Percentiles rank a stretch among this genome's conserved stretches.
These are phyloP conservation scores for Aristolochia fimbriata DNA, from an alignment of 164 flowering plant genomes.

Conservation along the genomic window DNA sequence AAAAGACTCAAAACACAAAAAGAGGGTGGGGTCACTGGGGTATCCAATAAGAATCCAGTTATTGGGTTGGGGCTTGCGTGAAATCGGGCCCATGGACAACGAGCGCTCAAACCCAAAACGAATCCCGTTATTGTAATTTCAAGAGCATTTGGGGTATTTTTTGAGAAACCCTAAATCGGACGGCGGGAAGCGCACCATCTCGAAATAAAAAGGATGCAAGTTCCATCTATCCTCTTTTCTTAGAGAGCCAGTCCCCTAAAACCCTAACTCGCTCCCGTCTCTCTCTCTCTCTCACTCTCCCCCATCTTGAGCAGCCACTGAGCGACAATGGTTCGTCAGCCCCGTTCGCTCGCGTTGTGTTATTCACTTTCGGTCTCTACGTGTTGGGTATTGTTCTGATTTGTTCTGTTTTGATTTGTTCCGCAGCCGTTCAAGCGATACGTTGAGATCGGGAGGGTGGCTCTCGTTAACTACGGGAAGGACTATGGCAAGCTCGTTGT, in stretches of 20 bases:
- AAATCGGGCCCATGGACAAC: no score
- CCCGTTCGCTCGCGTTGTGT: neutral
- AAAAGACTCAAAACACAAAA: no score
- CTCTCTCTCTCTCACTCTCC: neutral
- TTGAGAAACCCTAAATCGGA: neutral
- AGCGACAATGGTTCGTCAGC: neutral
- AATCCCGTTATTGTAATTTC: neutral
- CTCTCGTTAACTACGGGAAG: conserved; percentile 15
- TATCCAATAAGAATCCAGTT: no score
- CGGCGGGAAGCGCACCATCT: neutral
- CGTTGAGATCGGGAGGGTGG: conserved; percentile 19
- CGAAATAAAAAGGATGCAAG: neutral
- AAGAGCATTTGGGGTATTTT: no score
- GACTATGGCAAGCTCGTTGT: conserved; percentile 17
- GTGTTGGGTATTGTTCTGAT: neutral
- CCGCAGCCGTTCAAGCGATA: conserved; percentile 16
- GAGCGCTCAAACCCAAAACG: no score
- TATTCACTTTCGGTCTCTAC: neutral
- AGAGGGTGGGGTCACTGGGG: no score
- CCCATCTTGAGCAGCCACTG: neutral
- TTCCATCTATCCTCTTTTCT: neutral
- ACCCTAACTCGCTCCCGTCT: neutral
- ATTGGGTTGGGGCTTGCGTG: no score
- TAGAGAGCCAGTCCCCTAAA: neutral
- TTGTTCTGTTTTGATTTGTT: neutral